These are phyloP conservation scores for Penicillium concentricum DNA, from an alignment of 2,329 filamentous ascomycete genomes.

Conservation along the genomic window DNA sequence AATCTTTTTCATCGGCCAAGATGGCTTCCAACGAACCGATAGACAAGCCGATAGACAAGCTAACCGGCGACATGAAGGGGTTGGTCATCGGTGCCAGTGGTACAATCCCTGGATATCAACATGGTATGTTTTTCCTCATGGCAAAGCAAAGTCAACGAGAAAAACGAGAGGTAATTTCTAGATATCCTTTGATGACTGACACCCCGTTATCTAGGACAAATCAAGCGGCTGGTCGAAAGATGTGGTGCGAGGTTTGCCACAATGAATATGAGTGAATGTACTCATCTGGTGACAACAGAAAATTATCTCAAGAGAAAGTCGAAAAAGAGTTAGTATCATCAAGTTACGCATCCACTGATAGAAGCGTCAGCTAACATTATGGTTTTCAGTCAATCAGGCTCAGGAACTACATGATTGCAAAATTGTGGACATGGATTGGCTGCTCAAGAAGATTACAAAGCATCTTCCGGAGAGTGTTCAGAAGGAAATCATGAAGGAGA, in stretches of 20 bases:
- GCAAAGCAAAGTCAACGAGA: not conserved
- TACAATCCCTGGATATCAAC: conserved; percentile 52
- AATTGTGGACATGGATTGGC: conserved; percentile 60
- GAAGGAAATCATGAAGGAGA: not conserved
- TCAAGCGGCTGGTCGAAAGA: conserved; percentile 29
- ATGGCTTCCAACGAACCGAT: not conserved
- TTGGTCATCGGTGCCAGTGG: conserved; percentile 56
- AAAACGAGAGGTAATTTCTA: not conserved
- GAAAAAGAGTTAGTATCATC: conserved; percentile 22
- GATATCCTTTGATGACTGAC: not conserved
- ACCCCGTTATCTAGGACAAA: conserved; percentile 15
- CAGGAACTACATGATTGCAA: conserved; percentile 48
- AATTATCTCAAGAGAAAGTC: conserved; percentile 21
- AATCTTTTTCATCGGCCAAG: not conserved
- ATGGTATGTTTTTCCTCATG: conserved; percentile 32
- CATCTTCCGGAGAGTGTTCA: not conserved
- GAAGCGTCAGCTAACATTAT: not conserved
- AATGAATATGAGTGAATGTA: conserved; percentile 25
- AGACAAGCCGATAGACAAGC: conserved; percentile 1
- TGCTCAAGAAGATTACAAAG: conserved; percentile 29
- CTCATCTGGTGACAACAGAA: conserved; percentile 34
- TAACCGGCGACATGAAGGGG: conserved; percentile 6
- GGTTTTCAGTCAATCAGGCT: conserved; percentile 36
- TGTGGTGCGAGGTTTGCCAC: conserved; percentile 30
- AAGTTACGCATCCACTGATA: not conserved